Evolutionary conservation across 495 filamentous ascomycete genomes (phyloP).

Genomic region (Xylaria grammica): DNA sequence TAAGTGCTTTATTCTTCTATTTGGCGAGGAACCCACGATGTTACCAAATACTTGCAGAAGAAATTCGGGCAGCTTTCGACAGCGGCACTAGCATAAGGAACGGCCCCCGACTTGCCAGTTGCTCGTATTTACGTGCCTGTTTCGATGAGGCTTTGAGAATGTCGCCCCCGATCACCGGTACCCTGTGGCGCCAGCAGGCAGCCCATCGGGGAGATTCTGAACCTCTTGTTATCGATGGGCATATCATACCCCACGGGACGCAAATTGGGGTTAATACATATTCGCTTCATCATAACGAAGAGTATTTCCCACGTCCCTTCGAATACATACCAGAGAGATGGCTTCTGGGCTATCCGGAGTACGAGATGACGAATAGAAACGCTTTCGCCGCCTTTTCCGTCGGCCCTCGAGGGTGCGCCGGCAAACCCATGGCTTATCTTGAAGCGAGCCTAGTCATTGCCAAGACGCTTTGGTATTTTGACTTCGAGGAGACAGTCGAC

Average conservation of each 20-base stretch:
- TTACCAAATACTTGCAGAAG: conserved; percentile 44
- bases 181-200: conserved; percentile 46
- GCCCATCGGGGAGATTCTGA: conserved; percentile 40
- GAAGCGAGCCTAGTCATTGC: conserved; percentile 41
- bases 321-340: not conserved
- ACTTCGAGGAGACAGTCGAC: conserved; percentile 25
- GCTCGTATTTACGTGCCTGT: conserved; percentile 50
- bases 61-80: conserved; percentile 44
- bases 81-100: conserved; percentile 41
- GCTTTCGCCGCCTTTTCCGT: conserved; percentile 50
- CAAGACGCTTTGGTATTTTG: conserved; percentile 37
- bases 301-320: conserved; percentile 1
- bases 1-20: conserved; percentile 19
- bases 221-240: conserved; percentile 54
- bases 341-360: not conserved
- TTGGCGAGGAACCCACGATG: conserved; percentile 38
- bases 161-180: conserved; percentile 53
- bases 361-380: too few species aligned
- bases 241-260: conserved; percentile 54
- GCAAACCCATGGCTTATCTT: conserved; percentile 47
- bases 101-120: conserved; percentile 47
- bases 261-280: conserved; percentile 59
- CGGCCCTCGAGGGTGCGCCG: conserved; percentile 49
- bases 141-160: conserved; percentile 66
- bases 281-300: conserved; percentile 59